Evolutionary conservation across 768 basidiomycete genomes (phyloP), one percentile per base, ranked within the genome.

Genomic region (Psilocybe cubensis): DNA sequence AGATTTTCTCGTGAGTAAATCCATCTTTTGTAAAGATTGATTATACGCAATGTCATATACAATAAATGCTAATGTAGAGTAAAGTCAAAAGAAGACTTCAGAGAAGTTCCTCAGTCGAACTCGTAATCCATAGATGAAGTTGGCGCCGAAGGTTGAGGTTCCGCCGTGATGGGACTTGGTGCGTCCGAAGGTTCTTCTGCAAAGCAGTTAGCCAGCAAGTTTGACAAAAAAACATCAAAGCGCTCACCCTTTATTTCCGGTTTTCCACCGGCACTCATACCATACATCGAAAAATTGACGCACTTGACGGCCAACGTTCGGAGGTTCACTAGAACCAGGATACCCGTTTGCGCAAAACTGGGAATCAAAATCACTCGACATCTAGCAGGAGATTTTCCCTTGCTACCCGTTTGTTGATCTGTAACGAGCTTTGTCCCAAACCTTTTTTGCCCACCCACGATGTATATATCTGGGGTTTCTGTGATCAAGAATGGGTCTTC

Each of bases 381-480:
- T 62, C 68, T 74, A 61, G 72, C 76, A 25, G 64, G 50, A 24
- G 6, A 14, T 48, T 64, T 63, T 42, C 42, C 62, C 56, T 67
- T 74, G 61, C n/a, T n/a, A n/a, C 43, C 63, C 63, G 62, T 65
- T 52, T 73, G 72, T 12, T 53, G 27, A 3, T 78, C 70, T 58
- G 69, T 72, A 4, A 92, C 83, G 35, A 96, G 58, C 50, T 83
- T 81, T 3, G 95, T 96, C 54, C 79, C 83, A 65, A 98, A 98
- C 58, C 76, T 76, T 27, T 89, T 86, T 74, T 98, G 96, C 58
- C 92, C 92, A 29, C 97, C 97, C n/a, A 96, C 79, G 62, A 96
- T 79, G 70, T 98, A 98, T 25, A 98, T 72, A 68, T 97, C 86
- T 14, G 97, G 97, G 8, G 93, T 89, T 67, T 88, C 82, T n/a